A percentile compares a stretch with the other conserved stretches of the same genome.
phyloP scores from a whole-genome alignment of 176 grass and related monocot genomes.

The Oryza nivara region DNA sequence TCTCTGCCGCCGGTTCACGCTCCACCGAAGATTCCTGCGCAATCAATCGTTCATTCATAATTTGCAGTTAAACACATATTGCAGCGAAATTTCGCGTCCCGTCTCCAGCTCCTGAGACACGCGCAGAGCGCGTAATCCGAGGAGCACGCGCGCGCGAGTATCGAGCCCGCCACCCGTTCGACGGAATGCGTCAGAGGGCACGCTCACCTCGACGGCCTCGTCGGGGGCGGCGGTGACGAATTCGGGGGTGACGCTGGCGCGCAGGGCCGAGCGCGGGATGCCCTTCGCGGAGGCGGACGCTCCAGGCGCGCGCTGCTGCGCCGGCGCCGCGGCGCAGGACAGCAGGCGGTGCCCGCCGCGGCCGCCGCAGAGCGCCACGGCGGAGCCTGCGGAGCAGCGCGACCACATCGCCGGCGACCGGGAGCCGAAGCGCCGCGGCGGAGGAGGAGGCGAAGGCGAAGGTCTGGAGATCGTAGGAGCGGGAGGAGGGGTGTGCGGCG shows the following conservation, averaged over 20 bases:
- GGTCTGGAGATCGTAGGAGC: background rate
- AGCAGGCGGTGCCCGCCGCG: background rate
- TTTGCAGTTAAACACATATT: background rate
- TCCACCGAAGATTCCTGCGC: slow-evolving; percentile 41
- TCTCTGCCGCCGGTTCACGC: background rate
- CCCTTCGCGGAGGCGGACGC: background rate
- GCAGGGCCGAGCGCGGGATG: background rate
- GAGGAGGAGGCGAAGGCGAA: background rate
- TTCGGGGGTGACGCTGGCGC: slow-evolving; percentile 5
- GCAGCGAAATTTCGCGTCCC: background rate
- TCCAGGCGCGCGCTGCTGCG: background rate
- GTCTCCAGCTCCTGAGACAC: background rate
- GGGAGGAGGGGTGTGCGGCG: background rate
- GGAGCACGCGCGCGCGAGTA: background rate
- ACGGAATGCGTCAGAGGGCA: background rate
- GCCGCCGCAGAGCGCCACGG: background rate
- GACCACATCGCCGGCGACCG: slow-evolving; percentile 33
- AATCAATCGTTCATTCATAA: background rate
- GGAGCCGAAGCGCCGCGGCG: no score
- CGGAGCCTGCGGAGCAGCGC: background rate
- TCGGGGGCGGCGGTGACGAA: background rate
- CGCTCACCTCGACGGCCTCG: slow-evolving; percentile 20
- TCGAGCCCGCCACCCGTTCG: background rate
- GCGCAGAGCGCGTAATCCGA: background rate
- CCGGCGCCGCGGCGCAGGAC: background rate